Evolutionary conservation across 1,284 basidiomycete species (phyloP).

Genomic region (Trametes sp.): DNA sequence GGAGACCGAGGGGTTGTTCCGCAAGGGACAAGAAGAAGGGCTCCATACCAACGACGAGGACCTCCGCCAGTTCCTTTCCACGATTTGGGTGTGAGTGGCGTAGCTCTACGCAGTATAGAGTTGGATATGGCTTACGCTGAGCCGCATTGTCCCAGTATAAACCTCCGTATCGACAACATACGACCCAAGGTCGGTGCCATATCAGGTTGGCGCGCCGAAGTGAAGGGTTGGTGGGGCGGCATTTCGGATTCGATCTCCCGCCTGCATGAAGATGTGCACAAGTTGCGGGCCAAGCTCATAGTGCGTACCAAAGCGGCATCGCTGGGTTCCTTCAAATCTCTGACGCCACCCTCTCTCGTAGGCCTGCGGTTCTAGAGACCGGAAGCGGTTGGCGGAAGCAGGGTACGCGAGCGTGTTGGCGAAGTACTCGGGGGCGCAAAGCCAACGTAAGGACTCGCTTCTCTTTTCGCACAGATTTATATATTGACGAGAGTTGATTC

Average conservation of each 20-base stretch:
- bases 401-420: not conserved
- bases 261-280: not conserved
- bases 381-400: not conserved
- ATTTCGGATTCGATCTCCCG: not conserved
- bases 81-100: not conserved
- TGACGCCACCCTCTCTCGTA: not conserved
- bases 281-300: not conserved
- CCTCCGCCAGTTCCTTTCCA: not conserved
- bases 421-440: not conserved
- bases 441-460: not conserved
- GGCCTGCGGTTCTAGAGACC: not conserved
- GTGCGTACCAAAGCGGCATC: not conserved
- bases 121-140: too few species aligned
- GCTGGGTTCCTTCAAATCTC: not conserved
- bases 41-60: not conserved
- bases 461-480: not conserved
- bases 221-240: not conserved
- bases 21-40: slow-evolving; percentile 3
- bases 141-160: too few species aligned
- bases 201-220: not conserved
- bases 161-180: not conserved
- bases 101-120: not conserved
- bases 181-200: not conserved
- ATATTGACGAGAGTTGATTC: too few species aligned
- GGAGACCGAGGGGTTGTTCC: not conserved